Evolutionary conservation across 1,284 basidiomycete species (phyloP), one percentile per base, ranked within the genome.

Genomic region (Malassezia caprae): DNA sequence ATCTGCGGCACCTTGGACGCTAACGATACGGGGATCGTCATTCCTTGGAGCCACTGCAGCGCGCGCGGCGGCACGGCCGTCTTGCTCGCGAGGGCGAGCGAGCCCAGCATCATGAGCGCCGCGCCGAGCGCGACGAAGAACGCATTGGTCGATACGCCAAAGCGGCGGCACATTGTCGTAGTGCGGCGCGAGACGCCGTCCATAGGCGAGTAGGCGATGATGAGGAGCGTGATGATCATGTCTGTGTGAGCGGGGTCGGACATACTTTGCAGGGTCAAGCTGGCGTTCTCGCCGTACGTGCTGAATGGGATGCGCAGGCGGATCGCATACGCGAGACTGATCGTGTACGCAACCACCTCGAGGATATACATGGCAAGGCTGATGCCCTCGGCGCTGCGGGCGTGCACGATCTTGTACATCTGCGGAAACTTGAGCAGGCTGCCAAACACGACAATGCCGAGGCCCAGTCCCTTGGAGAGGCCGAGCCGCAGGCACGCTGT

Each of bases 361-460:
- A 73, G 48, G 48, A 69, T 59, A 56, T 76, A 69, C 73, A 70
- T 77, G 57, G 60, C 71, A 45, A 62, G 85, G 76, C 76, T 89
- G 37, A 96, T 81, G 3, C 90, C 90, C 32, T 84, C 79, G 0
- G 90, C 89, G 7, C 87, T 90, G 15, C 80, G 78, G 4, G 84
- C 68, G 15, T 67, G 65, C 7, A 80, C 64, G 52, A 82, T 80
- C 71, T 79, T 80, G 67, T 79, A 65, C 51, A 81, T 81, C 73
- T 96, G 93, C 3, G 93, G 93, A 12, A 96, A 81, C 77, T 96
- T 96, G 83, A 96, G 88, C 59, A 96, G 88, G 24, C 85, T 85
- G 1, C 91, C 90, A 48, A 90, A 93, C 1, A 88, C 78, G 37
- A 96, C 90, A 60, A 98, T 91, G 0, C 86, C 91, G 26, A 96